phyloP scores from a whole-genome alignment of 331 rosid species.

The Stylosanthes scabra region DNA sequence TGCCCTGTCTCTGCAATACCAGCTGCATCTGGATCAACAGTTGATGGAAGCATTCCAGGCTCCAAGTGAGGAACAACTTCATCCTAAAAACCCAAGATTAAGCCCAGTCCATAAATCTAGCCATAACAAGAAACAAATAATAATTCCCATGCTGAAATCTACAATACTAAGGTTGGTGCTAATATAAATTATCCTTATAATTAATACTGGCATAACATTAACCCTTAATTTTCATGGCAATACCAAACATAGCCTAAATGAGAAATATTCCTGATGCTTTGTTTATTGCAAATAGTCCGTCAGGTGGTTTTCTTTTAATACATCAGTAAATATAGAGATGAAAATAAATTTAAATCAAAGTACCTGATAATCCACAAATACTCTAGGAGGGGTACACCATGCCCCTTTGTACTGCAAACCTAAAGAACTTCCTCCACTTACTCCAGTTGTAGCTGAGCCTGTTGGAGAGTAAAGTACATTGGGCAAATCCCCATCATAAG shows the following conservation, averaged over 20 bases:
- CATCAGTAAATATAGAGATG: slow-evolving; percentile 11
- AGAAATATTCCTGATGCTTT: not conserved
- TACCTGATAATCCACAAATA: slow-evolving; percentile 97
- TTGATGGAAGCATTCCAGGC: slow-evolving; percentile 97
- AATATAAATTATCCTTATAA: not conserved
- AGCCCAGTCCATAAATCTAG: slow-evolving; percentile 31
- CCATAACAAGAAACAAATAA: not conserved
- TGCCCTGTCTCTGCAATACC: slow-evolving; percentile 76
- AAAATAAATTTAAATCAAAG: slow-evolving; percentile 25
- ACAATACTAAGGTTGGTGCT: too few relatives aligned
- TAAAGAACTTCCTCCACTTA: slow-evolving; percentile 97
- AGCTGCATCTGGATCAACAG: slow-evolving; percentile 94
- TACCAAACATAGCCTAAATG: not conserved
- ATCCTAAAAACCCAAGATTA: slow-evolving; percentile 60
- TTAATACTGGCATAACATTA: not conserved
- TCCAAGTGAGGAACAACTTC: slow-evolving; percentile 99
- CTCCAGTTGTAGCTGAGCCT: slow-evolving; percentile 92
- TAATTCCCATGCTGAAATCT: not conserved
- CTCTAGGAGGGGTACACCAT: slow-evolving; percentile 98
- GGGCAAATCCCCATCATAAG: slow-evolving; percentile 71
- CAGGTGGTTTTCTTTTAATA: slow-evolving; percentile 4
- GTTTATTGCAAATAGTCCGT: slow-evolving; percentile 3
- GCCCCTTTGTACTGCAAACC: slow-evolving; percentile 93
- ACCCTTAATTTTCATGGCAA: not conserved
- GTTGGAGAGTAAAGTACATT: slow-evolving; percentile 83